Conservation (phyloP, 139 green algal genomes). For the Marvania coccoides region DNA sequence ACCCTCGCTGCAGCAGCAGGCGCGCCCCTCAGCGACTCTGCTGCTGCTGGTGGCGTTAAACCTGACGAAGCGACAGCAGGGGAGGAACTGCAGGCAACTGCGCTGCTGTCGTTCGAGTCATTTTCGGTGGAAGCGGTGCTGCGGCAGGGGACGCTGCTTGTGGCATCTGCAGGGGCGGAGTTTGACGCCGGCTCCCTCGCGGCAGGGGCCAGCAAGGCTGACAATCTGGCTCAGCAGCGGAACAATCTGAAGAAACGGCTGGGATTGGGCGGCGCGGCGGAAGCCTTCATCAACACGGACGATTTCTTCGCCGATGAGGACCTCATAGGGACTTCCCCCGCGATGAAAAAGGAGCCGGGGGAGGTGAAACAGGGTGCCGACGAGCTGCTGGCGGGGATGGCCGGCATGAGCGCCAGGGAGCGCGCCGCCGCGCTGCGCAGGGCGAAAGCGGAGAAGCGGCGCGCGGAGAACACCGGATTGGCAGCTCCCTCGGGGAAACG, state of each 20-base stretch:
- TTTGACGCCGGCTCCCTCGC: not conserved
- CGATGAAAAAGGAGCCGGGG: not conserved
- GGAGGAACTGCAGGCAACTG: not conserved
- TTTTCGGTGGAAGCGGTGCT: constrained; percentile 67
- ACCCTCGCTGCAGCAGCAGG: constrained; percentile 28
- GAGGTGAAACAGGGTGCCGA: constrained; percentile 20
- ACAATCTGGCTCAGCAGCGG: constrained; percentile 60
- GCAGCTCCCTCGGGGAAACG: not conserved
- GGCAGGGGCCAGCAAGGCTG: constrained; percentile 9
- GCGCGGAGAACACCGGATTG: constrained; percentile 44
- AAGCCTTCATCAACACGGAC: constrained; percentile 59
- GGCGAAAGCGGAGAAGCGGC: constrained; percentile 54
- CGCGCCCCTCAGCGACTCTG: not conserved
- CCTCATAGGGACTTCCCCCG: constrained; percentile 26
- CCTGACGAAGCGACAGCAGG: not conserved
- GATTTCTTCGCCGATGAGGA: constrained; percentile 76
- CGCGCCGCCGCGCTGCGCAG: constrained; percentile 42
- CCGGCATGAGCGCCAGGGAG: constrained; percentile 59
- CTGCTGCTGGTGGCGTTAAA: not conserved
- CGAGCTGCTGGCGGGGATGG: constrained; percentile 43
- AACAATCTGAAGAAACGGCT: constrained; percentile 58
- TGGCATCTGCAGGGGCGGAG: constrained; percentile 70
- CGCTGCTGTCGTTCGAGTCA: constrained; percentile 18
- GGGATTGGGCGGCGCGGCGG: constrained; percentile 47
- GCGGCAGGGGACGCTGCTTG: constrained; percentile 56